These are phyloP conservation scores for Pyrenophora tritici-repentis DNA, from an alignment of 2,329 filamentous ascomycete species.

Conservation along the genomic window DNA sequence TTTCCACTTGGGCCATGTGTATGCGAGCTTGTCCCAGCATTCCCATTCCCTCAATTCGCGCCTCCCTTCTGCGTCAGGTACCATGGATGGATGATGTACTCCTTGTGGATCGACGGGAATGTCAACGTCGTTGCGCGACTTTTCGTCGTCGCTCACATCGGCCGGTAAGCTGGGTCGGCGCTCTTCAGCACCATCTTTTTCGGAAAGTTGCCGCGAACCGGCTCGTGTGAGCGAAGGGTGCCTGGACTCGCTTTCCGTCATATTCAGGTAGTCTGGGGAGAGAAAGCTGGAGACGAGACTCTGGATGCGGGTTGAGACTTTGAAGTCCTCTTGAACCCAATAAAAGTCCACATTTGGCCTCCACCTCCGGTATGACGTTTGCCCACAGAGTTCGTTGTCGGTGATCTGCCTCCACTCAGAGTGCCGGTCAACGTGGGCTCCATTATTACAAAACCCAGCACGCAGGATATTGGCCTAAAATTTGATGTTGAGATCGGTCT, in stretches of 20 bases:
- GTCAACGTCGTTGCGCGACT: constrained; percentile 5
- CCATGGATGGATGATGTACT: constrained; percentile 13
- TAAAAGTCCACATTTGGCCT: constrained; percentile 5
- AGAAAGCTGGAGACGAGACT: constrained; percentile 13
- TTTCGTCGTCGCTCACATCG: constrained; percentile 20
- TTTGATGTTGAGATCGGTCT: constrained; percentile 10
- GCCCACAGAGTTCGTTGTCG: background rate
- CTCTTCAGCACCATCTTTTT: constrained; percentile 6
- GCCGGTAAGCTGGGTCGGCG: constrained; percentile 4
- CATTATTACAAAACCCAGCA: background rate
- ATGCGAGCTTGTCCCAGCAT: constrained; percentile 55
- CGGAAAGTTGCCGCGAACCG: constrained; percentile 2
- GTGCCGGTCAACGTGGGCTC: constrained; percentile 2
- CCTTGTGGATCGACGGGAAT: constrained; percentile 14
- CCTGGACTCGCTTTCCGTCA: constrained; percentile 15
- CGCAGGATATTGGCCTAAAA: constrained; percentile 6
- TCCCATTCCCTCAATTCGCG: constrained; percentile 47
- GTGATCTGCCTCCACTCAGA: constrained; percentile 8
- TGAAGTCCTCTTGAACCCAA: constrained; percentile 13
- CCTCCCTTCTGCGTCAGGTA: constrained; percentile 19
- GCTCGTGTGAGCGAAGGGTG: constrained; percentile 10
- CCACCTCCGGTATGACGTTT: constrained; percentile 11
- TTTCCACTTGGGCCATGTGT: constrained; percentile 52
- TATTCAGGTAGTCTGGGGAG: constrained; percentile 1
- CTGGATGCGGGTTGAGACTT: constrained; percentile 6